Evolutionary conservation across 371 early-diverging fungal genomes (phyloP).

Genomic region (Fennellomyces sp.): DNA sequence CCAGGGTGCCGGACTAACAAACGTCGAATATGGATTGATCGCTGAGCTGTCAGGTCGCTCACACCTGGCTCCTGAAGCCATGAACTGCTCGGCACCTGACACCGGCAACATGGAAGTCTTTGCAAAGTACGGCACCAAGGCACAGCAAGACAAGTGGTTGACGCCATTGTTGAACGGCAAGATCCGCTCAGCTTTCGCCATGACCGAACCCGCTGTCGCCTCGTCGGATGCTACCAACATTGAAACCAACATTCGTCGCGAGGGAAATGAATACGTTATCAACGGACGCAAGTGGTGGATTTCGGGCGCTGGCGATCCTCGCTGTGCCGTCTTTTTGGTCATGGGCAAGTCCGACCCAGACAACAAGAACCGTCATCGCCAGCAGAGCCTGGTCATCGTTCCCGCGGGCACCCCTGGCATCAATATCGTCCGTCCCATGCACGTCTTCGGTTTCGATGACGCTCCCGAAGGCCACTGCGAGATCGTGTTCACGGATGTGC

Average conservation of each 20-base stretch:
- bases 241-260: constrained; percentile 74
- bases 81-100: constrained; percentile 95
- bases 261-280: constrained; percentile 76
- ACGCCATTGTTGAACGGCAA: constrained; percentile 84
- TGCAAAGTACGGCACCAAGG: constrained; percentile 89
- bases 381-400: constrained; percentile 90
- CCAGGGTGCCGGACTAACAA: constrained; percentile 85
- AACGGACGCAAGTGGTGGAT: constrained; percentile 98
- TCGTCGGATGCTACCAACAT: constrained; percentile 98
- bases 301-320: constrained; percentile 88
- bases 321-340: constrained; percentile 85
- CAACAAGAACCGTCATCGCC: constrained; percentile 74
- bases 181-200: constrained; percentile 97
- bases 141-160: constrained; percentile 87
- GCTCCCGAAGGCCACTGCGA: constrained; percentile 96
- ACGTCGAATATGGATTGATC: constrained; percentile 91
- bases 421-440: constrained; percentile 82
- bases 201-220: constrained; percentile 95
- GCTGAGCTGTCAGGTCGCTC: constrained; percentile 89
- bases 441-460: constrained; percentile 95
- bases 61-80: constrained; percentile 79
- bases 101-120: constrained; percentile 99
- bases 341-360: constrained; percentile 86
- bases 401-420: constrained; percentile 90
- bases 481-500: constrained; percentile 86